Base-by-base conservation (phyloP, 78 protist species). In the Dictyostelium discoideum region DNA sequence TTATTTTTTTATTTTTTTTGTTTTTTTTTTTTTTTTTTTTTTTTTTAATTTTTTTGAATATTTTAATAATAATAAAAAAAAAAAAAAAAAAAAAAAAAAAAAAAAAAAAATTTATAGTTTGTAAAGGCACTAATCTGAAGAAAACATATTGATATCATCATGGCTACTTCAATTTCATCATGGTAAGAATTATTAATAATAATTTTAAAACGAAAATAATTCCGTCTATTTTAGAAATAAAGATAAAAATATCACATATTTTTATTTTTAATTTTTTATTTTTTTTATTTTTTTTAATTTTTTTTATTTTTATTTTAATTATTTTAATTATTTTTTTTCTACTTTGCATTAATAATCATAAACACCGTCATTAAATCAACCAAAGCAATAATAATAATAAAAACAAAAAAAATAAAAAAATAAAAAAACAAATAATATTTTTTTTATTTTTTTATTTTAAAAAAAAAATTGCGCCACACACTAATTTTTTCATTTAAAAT, bases 131-230 rank as follows among this genome's bases (percentile, higher is more conserved):
- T 54, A 3, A 54, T 54, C 65, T 54, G n/a, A 50, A 50, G 60
- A 50, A 7, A 50, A 50, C 11, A 54, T 14, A 10, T 44, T 44
- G 48, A 54, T 54, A 54, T 54, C 65, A 54, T 16, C 46, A 78
- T 78, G 84, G 84, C 84, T 42, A 78, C 84, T 9, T 78, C 84
- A 20, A 78, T 78, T 40, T 78, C 84, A 78, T 78, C 84, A 48
- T 78, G 84, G 84, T 78, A 78, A 78, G 57, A 22, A 7, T 44
- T 44, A 7, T 44, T 44, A 44, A 44, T 8, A 72, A 22, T 39
- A 72, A 72, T n/a, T 1, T 72, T 3, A 16, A 37, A 39, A 76
- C 9, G n/a, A 76, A 26, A 18, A 54, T 54, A 54, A 16, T 54
- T 10, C 5, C 0, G n/a, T 3, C 11, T 0, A 16, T 54, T 5